Evolutionary conservation across 2,329 filamentous ascomycete genomes (phyloP), one percentile per base, ranked within the genome.

Genomic region (Trichoderma sp.): DNA sequence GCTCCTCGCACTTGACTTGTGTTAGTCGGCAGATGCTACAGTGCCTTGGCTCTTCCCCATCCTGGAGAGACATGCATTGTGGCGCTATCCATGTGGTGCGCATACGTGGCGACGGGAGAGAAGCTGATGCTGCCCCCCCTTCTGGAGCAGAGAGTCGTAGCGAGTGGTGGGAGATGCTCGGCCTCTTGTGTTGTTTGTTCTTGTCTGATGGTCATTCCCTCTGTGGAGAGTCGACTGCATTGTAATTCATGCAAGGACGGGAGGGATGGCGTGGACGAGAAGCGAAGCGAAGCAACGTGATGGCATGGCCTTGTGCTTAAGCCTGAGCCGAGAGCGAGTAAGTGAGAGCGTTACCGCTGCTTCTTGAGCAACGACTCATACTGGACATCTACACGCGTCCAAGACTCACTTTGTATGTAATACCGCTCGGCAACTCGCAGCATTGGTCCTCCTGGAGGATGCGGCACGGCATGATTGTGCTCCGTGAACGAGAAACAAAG

Each of bases 31-130:
- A 21, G n/a, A 59, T 39, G 30, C 56, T 59, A 43, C 34, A 26
- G n/a, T 21, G 43, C 34, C n/a, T 43, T 59, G 34, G 56, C 16
- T n/a, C 34, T 30, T 55, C 54, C 54, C 39, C 13, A 21, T 66
- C 54, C 46, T 67, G 65, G 54, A 66, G 63, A 66, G 52, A 66
- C 63, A 49, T 66, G 63, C 63, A 66, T 66, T 51, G 26, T 58
- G 54, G 54, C 63, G 60, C 60, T 58, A 43, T 43, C 51, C 24
- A 18, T 16, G 52, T 66, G 56, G 56, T 67, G 65, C 56, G 34
- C 46, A 67, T 67, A 67, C 65, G 65, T 67, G 65, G 65, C 65
- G 56, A 16, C 56, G 65, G 65, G 46, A 67, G 56, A 67, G 65
- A 52, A 67, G 65, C 46, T 37, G 43, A 56, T 18, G 21, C 34